phyloP scores from a whole-genome alignment of 306 rosid genomes.

The Psophocarpus tetragonolobus region DNA sequence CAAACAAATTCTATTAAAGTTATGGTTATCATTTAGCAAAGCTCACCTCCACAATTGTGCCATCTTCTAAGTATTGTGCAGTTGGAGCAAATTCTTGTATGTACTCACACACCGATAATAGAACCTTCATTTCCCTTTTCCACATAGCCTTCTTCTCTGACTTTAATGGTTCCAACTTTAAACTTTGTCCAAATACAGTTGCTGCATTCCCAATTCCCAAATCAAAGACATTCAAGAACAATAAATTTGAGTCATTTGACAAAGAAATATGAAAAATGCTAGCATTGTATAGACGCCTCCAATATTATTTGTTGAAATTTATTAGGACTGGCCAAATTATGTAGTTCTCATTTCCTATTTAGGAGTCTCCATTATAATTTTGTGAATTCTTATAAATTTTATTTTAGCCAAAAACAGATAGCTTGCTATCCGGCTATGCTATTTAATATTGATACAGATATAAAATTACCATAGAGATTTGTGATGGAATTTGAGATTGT shows the following conservation, averaged over 20 bases:
- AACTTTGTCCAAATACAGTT: constrained; percentile 85
- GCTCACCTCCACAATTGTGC: constrained; percentile 75
- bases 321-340: neutral
- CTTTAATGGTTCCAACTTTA: constrained; percentile 82
- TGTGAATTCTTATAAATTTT: neutral
- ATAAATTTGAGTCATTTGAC: constrained; percentile 14
- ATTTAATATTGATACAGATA: neutral
- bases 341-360: neutral
- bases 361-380: neutral
- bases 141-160: constrained; percentile 90
- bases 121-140: constrained; percentile 95
- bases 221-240: constrained; percentile 2
- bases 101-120: constrained; percentile 88
- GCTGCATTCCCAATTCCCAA: constrained; percentile 57
- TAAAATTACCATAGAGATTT: constrained; percentile 86
- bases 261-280: neutral
- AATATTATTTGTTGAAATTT: neutral
- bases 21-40: constrained; percentile 4
- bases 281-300: no score
- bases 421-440: neutral
- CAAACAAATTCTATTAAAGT: neutral
- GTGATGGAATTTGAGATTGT: constrained; percentile 94
- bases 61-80: constrained; percentile 68
- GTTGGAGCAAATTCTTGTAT: constrained; percentile 83
- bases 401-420: neutral